Evolutionary conservation across 2,329 filamentous ascomycete genomes (phyloP), one percentile per base, ranked within the genome.

Genomic region (Diaporthe australafricana): DNA sequence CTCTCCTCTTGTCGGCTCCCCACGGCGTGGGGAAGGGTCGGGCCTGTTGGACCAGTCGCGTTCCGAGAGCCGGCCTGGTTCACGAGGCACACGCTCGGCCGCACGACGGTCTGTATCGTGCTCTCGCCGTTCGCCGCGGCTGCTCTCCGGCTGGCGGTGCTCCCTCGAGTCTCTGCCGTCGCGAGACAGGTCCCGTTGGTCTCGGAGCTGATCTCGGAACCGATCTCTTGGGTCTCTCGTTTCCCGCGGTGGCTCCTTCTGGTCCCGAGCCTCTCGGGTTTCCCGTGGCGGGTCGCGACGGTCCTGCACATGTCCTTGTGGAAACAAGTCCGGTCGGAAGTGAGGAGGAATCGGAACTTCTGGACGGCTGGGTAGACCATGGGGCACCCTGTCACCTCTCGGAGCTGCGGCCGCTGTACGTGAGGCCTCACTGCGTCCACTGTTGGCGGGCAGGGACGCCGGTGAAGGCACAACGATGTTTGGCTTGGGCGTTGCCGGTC

Each of bases 271-370:
- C 20, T 80, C 77, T 38, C 60, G 42, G 16, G 66, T 57, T 20
- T 80, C 77, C 72, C 80, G 78, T 17, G 72, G 38, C 2, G 42
- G 80, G 77, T 68, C 80, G 74, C 70, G 76, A 25, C 70, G 80
- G n/a, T 75, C 69, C 30, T 74, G 63, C 74, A 78, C 75, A 20
- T 84, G 83, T 22, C 81, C 78, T 70, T 84, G 84, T 14, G 78
- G 79, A 72, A 84, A 86, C 42, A 86, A 83, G 65, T 87, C 86
- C 30, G 85, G 81, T 12, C 81, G 81, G 68, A 84, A 84, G 73
- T 86, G 84, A 2, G 84, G 83, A 0, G 85, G 85, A 56, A 88
- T 85, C 9, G 88, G 88, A 14, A 89, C 84, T 74, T 91, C 89
- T 20, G 90, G 90, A 69, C 89, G 85, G 68, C 81, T 89, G 1